Percentiles rank a stretch among this genome's conserved stretches.
Conservation (phyloP, 2,329 filamentous ascomycete genomes). For the Epichloe elymi region DNA sequence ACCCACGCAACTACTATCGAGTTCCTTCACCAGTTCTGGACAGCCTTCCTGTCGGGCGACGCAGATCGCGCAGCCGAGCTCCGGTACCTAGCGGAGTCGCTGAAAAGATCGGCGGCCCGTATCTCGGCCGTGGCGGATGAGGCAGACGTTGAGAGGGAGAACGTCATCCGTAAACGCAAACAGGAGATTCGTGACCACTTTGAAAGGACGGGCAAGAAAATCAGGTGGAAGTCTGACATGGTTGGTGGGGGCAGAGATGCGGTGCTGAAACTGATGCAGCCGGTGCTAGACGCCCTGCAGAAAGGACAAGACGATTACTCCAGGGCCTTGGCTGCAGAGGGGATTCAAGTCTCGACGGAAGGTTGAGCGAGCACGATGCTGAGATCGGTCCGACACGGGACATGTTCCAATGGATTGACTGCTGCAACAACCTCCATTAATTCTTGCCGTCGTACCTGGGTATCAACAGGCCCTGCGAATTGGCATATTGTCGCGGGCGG, state of each 20-base stretch:
- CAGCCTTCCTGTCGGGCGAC: constrained; percentile 79
- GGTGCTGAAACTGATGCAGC: constrained; percentile 63
- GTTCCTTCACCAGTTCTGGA: constrained; percentile 97
- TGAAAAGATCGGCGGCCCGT: constrained; percentile 62
- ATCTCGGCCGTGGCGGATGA: constrained; percentile 70
- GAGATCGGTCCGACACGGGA: background rate
- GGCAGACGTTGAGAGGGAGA: constrained; percentile 61
- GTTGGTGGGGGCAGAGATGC: constrained; percentile 64
- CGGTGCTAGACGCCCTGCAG: constrained; percentile 57
- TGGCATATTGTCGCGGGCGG: background rate
- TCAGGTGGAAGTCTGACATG: constrained; percentile 52
- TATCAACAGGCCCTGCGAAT: background rate
- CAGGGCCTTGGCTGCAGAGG: constrained; percentile 54
- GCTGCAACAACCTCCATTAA: background rate
- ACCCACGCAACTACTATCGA: constrained; percentile 91
- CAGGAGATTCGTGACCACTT: constrained; percentile 58
- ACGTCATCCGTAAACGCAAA: constrained; percentile 53
- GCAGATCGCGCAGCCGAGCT: constrained; percentile 68
- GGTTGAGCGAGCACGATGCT: constrained; percentile 9
- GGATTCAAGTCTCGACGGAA: constrained; percentile 34
- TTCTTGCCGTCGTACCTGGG: background rate
- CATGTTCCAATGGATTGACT: background rate
- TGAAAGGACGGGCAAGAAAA: constrained; percentile 59
- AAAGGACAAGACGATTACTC: constrained; percentile 60
- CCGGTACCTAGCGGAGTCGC: constrained; percentile 67